phyloP scores from a whole-genome alignment of 768 basidiomycete genomes.

The Polyporus arcularius region DNA sequence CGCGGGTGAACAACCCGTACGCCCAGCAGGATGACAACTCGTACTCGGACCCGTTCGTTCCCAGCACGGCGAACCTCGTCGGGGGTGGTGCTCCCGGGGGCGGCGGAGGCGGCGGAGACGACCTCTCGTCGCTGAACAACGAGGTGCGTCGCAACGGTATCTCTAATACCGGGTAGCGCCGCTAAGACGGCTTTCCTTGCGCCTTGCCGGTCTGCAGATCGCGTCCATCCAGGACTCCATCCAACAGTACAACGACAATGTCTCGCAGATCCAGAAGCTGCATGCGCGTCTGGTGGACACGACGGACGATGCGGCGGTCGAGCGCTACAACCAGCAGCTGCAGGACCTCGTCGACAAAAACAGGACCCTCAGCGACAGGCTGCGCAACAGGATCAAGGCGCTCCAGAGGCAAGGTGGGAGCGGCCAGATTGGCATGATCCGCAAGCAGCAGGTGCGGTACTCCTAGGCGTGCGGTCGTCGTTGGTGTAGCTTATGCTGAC shows the following conservation, averaged over 20 bases:
- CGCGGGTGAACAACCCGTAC: slow-evolving; percentile 54
- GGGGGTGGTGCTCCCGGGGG: slow-evolving; percentile 12
- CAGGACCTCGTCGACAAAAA: slow-evolving; percentile 63
- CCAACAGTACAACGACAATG: slow-evolving; percentile 45
- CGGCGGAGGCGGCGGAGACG: slow-evolving; percentile 39
- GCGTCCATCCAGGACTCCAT: slow-evolving; percentile 50
- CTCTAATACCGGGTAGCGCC: neutral
- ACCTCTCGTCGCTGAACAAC: slow-evolving; percentile 70
- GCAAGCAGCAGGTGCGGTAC: slow-evolving; percentile 43
- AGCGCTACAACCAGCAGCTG: slow-evolving; percentile 46
- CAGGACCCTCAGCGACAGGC: slow-evolving; percentile 52
- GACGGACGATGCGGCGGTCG: slow-evolving; percentile 46
- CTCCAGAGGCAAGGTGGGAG: slow-evolving; percentile 46
- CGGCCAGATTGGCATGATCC: slow-evolving; percentile 47
- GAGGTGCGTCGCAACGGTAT: slow-evolving; percentile 52
- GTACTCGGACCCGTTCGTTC: slow-evolving; percentile 56
- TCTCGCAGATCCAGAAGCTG: slow-evolving; percentile 47
- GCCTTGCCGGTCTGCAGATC: slow-evolving; percentile 36
- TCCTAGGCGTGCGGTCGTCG: neutral
- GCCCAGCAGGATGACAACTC: slow-evolving; percentile 66
- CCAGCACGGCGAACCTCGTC: slow-evolving; percentile 52
- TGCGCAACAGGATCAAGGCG: slow-evolving; percentile 61
- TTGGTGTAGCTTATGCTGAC: neutral
- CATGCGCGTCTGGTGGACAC: slow-evolving; percentile 52
- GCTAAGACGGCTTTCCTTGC: neutral